Percentiles rank a stretch among this genome's conserved stretches.
Conservation (phyloP, 192 early-diverging fungal species). For the Pilaira anomala region DNA sequence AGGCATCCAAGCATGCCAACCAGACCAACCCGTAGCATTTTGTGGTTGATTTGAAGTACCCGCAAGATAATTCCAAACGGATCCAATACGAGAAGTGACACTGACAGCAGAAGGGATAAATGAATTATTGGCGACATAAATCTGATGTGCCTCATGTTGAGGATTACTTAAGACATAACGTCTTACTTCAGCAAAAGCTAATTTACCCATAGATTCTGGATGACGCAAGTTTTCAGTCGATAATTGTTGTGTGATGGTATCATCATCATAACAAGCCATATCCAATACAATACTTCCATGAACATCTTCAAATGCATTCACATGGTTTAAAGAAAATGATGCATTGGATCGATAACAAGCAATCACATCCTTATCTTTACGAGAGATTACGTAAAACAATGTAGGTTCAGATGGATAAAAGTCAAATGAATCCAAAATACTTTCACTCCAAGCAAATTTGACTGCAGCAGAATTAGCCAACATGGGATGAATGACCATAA, state of each 20-base stretch:
- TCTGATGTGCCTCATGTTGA: conserved; percentile 44
- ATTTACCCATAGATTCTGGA: conserved; percentile 35
- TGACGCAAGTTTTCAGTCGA: conserved; percentile 52
- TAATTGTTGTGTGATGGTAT: conserved; percentile 57
- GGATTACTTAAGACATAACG: conserved; percentile 61
- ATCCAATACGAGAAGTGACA: conserved; percentile 13
- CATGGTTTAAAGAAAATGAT: conserved; percentile 53
- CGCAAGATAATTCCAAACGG: conserved; percentile 15
- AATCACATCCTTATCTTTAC: conserved; percentile 62
- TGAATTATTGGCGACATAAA: conserved; percentile 42
- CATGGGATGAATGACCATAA: conserved; percentile 63
- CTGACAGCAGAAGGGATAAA: conserved; percentile 21
- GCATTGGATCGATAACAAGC: conserved; percentile 65
- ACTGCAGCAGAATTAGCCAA: conserved; percentile 56
- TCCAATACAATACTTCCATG: conserved; percentile 56
- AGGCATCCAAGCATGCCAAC: conserved; percentile 31
- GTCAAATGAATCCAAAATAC: conserved; percentile 64
- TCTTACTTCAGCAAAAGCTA: conserved; percentile 54
- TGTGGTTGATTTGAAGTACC: not conserved
- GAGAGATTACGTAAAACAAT: conserved; percentile 72
- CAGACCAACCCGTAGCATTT: conserved; percentile 9
- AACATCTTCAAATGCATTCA: conserved; percentile 68
- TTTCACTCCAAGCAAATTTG: conserved; percentile 71
- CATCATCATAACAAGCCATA: conserved; percentile 60
- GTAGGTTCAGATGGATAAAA: conserved; percentile 58